These are phyloP conservation scores for Agrocybe pediades DNA, from an alignment of 768 basidiomycete genomes.

Conservation along the genomic window DNA sequence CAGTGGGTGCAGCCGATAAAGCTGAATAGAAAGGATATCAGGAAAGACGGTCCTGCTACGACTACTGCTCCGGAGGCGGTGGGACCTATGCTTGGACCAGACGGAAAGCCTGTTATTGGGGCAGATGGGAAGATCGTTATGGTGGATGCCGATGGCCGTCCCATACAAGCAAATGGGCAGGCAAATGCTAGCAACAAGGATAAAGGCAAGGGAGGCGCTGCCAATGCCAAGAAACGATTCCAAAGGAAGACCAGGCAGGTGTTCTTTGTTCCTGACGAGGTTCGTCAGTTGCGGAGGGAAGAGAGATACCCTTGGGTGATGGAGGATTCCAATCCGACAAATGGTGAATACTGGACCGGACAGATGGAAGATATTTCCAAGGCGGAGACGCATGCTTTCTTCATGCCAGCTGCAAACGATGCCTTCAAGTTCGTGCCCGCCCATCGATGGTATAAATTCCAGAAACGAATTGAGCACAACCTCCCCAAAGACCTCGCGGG, in stretches of 20 bases:
- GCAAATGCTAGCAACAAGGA: slow-evolving; percentile 22
- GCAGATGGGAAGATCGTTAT: slow-evolving; percentile 76
- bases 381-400: slow-evolving; percentile 74
- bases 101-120: slow-evolving; percentile 85
- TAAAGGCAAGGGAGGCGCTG: slow-evolving; percentile 46
- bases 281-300: slow-evolving; percentile 77
- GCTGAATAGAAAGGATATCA: slow-evolving; percentile 83
- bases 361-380: slow-evolving; percentile 78
- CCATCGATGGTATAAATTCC: slow-evolving; percentile 91
- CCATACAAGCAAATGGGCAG: slow-evolving; percentile 47
- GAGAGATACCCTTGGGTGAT: slow-evolving; percentile 93
- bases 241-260: slow-evolving; percentile 85
- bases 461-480: slow-evolving; percentile 78
- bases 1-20: slow-evolving; percentile 77
- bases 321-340: slow-evolving; percentile 66
- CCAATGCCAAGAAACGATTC: slow-evolving; percentile 67
- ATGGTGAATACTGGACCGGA: slow-evolving; percentile 77
- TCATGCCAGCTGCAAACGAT: slow-evolving; percentile 81
- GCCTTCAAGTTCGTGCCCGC: slow-evolving; percentile 88
- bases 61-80: slow-evolving; percentile 52
- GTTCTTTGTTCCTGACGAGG: slow-evolving; percentile 77
- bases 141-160: slow-evolving; percentile 78
- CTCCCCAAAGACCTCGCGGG: slow-evolving; percentile 68
- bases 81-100: slow-evolving; percentile 75
- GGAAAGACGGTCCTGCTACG: slow-evolving; percentile 44